A percentile compares a stretch with the other conserved stretches of the same genome.
These are phyloP conservation scores for Colletotrichum orchidophilum DNA, from an alignment of 2,329 filamentous ascomycete species.

Conservation along the genomic window DNA sequence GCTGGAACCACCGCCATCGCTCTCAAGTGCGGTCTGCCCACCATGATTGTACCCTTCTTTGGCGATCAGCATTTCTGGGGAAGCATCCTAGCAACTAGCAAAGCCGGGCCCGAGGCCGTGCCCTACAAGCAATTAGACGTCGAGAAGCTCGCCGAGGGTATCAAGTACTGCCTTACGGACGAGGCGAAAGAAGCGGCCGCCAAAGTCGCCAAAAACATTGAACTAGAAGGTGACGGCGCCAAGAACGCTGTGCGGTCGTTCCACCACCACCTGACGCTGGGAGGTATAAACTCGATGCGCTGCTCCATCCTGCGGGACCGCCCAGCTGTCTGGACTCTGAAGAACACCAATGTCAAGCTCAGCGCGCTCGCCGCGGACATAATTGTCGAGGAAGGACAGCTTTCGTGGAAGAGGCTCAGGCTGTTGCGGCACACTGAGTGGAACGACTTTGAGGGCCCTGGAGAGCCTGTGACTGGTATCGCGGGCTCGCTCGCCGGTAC, in stretches of 20 bases:
- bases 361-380: conserved; percentile 73
- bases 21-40: conserved; percentile 75
- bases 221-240: conserved; percentile 72
- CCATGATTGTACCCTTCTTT: conserved; percentile 83
- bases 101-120: conserved; percentile 72
- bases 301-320: conserved; percentile 72
- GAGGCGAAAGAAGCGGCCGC: conserved; percentile 67
- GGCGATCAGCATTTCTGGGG: conserved; percentile 86
- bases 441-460: conserved; percentile 81
- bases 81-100: conserved; percentile 69
- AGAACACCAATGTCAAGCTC: conserved; percentile 67
- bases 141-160: conserved; percentile 75
- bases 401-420: conserved; percentile 71
- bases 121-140: conserved; percentile 74
- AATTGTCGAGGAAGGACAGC: conserved; percentile 66
- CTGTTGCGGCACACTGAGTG: conserved; percentile 75
- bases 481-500: conserved; percentile 70
- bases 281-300: conserved; percentile 64
- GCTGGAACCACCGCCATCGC: conserved; percentile 81
- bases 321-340: conserved; percentile 73
- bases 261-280: conserved; percentile 66
- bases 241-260: conserved; percentile 75
- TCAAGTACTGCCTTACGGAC: conserved; percentile 71
- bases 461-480: conserved; percentile 75
- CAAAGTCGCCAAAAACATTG: conserved; percentile 69